Base-by-base conservation (phyloP, 352 stramenopile genomes). In the Elongisporangium anandrum region DNA sequence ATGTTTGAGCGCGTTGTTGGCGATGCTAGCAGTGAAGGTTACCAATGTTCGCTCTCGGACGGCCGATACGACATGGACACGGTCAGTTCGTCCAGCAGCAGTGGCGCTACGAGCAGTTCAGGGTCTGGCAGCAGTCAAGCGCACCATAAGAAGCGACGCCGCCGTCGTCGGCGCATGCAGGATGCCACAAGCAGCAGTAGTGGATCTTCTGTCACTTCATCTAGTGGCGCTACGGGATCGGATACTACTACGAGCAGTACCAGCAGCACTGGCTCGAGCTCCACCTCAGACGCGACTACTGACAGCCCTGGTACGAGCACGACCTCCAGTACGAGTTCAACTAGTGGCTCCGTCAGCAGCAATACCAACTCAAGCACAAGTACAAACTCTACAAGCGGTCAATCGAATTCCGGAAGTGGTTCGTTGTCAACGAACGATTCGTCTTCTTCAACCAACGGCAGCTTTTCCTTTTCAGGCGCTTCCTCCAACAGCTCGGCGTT, bases 41-140 rank as follows among this genome's bases (percentile, higher is more conserved):
- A 85, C 56, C 63, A 63, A 23, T 85, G 75, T 56, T 68, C 61
- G 17, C 51, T 69, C n/a, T 79, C 70, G 7, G 75, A 85, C 50
- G 38, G 59, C 20, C 63, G 61, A 29, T 61, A 52, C 1, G 60
- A 79, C 13, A 56, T 73, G 3, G 62, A 75, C 39, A 34, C 20
- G n/a, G 55, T 49, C 29, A 39, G 21, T n/a, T 23, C 20, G 7
- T 4, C 2, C 23, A 49, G 34, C 39, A 16, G 20, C 16, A 49
- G 19, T 13, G 20, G 7, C 4, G 6, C 24, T 52, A 15, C 52
- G 5, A 56, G 20, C 52, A 56, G 23, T n/a, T 29, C 52, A 20
- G 21, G 52, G 4, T 56, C n/a, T 9, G n/a, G 23, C 17, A 34
- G 52, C 52, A 56, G 22, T 12, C 22, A 19, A 41, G 29, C 29